These are phyloP conservation scores for Cercospora berteroae DNA, from an alignment of 2,329 filamentous ascomycete species.

Conservation along the genomic window DNA sequence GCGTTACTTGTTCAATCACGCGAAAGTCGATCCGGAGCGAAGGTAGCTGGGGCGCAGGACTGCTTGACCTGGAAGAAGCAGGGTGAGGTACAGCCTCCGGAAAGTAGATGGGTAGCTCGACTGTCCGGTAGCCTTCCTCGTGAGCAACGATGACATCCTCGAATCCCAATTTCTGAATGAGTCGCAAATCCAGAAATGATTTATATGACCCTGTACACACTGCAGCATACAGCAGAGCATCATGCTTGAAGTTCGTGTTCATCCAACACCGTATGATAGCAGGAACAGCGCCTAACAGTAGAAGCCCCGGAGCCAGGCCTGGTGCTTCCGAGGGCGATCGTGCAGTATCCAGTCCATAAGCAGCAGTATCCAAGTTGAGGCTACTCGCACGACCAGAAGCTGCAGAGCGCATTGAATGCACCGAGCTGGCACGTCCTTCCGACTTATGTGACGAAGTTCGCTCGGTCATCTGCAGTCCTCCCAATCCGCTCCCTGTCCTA, in stretches of 20 bases:
- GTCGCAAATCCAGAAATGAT: slow-evolving; percentile 73
- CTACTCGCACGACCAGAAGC: slow-evolving; percentile 82
- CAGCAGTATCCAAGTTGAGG: slow-evolving; percentile 76
- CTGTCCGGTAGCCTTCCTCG: slow-evolving; percentile 61
- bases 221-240: slow-evolving; percentile 83
- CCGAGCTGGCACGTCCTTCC: slow-evolving; percentile 88
- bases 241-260: slow-evolving; percentile 84
- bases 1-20: slow-evolving; percentile 57
- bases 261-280: slow-evolving; percentile 96
- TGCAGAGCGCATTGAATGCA: slow-evolving; percentile 73
- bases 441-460: slow-evolving; percentile 92
- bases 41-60: slow-evolving; percentile 75
- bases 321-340: slow-evolving; percentile 70
- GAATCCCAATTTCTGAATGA: slow-evolving; percentile 73
- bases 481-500: slow-evolving; percentile 66
- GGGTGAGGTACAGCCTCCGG: slow-evolving; percentile 84
- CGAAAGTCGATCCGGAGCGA: slow-evolving; percentile 78
- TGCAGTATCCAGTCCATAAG: slow-evolving; percentile 61
- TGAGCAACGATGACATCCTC: slow-evolving; percentile 50
- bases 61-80: slow-evolving; percentile 68
- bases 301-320: slow-evolving; percentile 77
- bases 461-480: slow-evolving; percentile 79
- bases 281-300: slow-evolving; percentile 82
- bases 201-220: slow-evolving; percentile 88
- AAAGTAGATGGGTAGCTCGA: slow-evolving; percentile 80